Evolutionary conservation across 1,284 basidiomycete genomes (phyloP).

Genomic region (Ustilago hordei): DNA sequence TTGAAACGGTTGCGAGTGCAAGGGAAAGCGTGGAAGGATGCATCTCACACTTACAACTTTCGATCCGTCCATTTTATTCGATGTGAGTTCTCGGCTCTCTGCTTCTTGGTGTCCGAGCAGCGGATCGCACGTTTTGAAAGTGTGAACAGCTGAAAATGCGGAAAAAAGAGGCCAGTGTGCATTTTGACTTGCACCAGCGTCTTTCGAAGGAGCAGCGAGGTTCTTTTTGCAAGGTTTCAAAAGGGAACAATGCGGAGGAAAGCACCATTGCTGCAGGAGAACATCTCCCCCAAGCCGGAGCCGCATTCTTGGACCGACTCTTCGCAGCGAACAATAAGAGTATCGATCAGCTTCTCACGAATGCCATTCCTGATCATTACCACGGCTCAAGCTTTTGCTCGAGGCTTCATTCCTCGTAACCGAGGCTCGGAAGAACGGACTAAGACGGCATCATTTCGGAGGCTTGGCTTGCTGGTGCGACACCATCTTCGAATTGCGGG

Average conservation of each 20-base stretch:
- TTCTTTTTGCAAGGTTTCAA: background rate
- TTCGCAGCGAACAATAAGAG: background rate
- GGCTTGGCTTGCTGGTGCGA: too few species aligned
- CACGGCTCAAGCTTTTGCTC: too few species aligned
- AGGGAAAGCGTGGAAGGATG: too few species aligned
- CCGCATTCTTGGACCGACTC: background rate
- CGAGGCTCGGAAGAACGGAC: background rate
- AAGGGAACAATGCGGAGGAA: background rate
- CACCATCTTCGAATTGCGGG: background rate
- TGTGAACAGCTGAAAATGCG: conserved; percentile 8
- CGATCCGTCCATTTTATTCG: too few species aligned
- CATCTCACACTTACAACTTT: too few species aligned
- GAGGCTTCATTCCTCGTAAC: too few species aligned
- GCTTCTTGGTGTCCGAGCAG: background rate
- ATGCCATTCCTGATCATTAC: too few species aligned
- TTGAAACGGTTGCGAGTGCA: background rate
- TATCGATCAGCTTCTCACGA: too few species aligned
- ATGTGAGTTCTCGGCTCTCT: too few species aligned
- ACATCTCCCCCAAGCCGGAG: background rate
- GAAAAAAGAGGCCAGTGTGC: conserved; percentile 9
- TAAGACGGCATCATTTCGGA: background rate
- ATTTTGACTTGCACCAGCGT: background rate
- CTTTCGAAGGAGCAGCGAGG: too few species aligned
- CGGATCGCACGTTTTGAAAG: conserved; percentile 1
- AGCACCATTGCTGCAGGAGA: background rate